phyloP scores from a whole-genome alignment of 2,329 filamentous ascomycete species.

The Waltergamsia citrina region DNA sequence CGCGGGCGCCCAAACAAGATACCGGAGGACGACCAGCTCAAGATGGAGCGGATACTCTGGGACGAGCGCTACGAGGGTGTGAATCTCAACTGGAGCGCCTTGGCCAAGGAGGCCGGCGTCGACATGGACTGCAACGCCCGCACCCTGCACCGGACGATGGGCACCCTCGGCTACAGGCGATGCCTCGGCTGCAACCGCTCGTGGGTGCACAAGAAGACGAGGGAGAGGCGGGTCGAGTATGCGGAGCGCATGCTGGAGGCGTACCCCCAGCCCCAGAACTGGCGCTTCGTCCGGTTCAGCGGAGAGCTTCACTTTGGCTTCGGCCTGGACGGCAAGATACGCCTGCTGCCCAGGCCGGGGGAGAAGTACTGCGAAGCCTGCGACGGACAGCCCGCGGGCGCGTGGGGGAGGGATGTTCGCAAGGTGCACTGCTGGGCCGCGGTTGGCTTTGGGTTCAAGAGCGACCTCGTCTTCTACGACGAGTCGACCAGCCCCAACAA shows the following conservation, averaged over 20 bases:
- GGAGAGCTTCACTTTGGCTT: conserved; percentile 27
- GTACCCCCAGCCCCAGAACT: conserved; percentile 18
- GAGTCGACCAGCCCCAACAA: conserved; percentile 21
- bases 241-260: conserved; percentile 21
- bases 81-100: conserved; percentile 21
- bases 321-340: conserved; percentile 24
- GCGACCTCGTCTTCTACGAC: conserved; percentile 26
- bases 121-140: conserved; percentile 20
- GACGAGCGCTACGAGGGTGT: conserved; percentile 19
- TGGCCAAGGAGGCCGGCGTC: conserved; percentile 22
- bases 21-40: conserved; percentile 20
- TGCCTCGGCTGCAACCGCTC: conserved; percentile 19
- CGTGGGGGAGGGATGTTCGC: conserved; percentile 22
- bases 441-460: conserved; percentile 24
- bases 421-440: conserved; percentile 24
- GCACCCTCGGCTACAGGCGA: conserved; percentile 23
- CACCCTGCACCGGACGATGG: conserved; percentile 26
- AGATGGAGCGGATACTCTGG: conserved; percentile 27
- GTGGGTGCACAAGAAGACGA: conserved; percentile 18
- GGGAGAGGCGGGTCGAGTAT: conserved; percentile 23
- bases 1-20: conserved; percentile 24
- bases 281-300: conserved; percentile 23
- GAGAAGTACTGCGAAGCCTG: conserved; percentile 21
- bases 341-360: conserved; percentile 21
- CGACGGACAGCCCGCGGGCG: conserved; percentile 9